phyloP scores from a whole-genome alignment of 2,329 filamentous ascomycete genomes.

The Amylocarpus encephaloides region DNA sequence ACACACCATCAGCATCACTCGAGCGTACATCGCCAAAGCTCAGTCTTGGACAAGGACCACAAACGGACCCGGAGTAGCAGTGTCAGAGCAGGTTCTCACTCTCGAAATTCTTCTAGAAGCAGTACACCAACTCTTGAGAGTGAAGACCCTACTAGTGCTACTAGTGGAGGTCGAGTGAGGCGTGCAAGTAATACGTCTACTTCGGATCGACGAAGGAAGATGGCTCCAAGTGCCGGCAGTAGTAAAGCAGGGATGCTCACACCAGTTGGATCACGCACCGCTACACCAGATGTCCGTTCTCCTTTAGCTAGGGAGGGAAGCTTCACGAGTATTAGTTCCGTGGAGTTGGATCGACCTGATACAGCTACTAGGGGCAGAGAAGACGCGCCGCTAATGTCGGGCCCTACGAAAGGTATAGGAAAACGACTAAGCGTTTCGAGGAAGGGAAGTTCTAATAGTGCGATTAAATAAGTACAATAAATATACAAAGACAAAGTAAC shows the following conservation, averaged over 20 bases:
- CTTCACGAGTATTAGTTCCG: conserved; percentile 27
- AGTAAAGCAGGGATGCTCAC: conserved; percentile 22
- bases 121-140: conserved; percentile 29
- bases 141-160: conserved; percentile 21
- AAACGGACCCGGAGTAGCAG: conserved; percentile 28
- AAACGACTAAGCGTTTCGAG: too few relatives aligned
- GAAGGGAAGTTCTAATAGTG: too few relatives aligned
- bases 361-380: background rate
- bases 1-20: conserved; percentile 23
- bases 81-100: conserved; percentile 28
- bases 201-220: conserved; percentile 28
- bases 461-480: too few relatives aligned
- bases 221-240: conserved; percentile 5
- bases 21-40: conserved; percentile 19
- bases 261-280: conserved; percentile 24
- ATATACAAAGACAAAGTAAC: too few relatives aligned
- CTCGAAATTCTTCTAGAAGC: conserved; percentile 32
- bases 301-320: conserved; percentile 29
- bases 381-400: background rate
- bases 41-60: conserved; percentile 23
- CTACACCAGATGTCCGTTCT: conserved; percentile 28
- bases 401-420: too few relatives aligned
- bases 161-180: conserved; percentile 18
- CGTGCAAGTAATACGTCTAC: conserved; percentile 27
- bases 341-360: conserved; percentile 14